phyloP scores from a whole-genome alignment of 148 eudicot species.

The Rhododendron ovatum region DNA sequence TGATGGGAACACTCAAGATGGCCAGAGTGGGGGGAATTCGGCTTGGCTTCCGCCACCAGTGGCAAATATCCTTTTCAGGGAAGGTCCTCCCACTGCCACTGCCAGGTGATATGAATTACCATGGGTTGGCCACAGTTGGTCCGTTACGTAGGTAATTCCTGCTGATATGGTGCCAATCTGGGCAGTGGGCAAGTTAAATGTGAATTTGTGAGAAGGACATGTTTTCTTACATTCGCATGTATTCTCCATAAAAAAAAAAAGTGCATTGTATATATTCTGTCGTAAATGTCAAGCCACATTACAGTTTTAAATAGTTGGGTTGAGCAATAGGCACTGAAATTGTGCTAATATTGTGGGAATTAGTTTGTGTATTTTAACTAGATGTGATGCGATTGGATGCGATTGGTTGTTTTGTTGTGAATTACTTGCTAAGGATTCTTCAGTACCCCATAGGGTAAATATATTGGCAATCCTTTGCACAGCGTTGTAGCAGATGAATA shows the following conservation, averaged over 20 bases:
- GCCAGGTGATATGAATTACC: conserved; percentile 23
- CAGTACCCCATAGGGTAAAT: neutral
- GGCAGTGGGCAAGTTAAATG: neutral
- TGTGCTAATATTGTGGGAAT: neutral
- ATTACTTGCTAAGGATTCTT: neutral
- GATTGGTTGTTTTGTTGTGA: neutral
- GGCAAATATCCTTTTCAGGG: conserved; percentile 52
- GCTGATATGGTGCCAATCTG: neutral
- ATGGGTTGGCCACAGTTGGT: neutral
- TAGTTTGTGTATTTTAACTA: neutral
- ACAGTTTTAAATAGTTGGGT: neutral
- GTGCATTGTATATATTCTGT: neutral
- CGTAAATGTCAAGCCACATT: neutral
- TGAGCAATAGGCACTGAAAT: neutral
- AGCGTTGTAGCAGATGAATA: neutral
- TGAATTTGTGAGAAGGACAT: neutral
- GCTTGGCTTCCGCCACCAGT: conserved; percentile 56
- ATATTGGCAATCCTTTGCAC: neutral
- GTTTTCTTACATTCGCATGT: neutral
- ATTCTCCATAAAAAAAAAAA: neutral
- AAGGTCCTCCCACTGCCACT: conserved; percentile 35
- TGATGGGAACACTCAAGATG: conserved; percentile 25
- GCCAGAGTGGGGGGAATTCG: conserved; percentile 40
- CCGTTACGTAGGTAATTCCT: neutral
- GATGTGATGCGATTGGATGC: neutral